Evolutionary conservation across 768 basidiomycete species (phyloP), one percentile per base, ranked within the genome.

Genomic region (Psilocybe sp.): DNA sequence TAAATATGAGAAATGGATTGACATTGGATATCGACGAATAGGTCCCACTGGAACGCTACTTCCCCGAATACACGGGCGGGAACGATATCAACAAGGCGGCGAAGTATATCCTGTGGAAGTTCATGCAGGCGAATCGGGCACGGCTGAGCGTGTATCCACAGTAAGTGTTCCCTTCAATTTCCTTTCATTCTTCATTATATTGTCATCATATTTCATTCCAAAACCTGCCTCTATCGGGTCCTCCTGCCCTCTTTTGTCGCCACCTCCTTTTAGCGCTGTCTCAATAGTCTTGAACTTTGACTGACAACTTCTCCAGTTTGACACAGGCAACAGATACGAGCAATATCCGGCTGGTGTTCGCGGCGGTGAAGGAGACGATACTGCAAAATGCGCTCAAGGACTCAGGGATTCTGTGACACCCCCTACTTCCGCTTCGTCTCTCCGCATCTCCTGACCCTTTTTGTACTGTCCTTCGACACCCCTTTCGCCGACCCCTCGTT

Each of bases 101-200:
- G 0, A 93, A 94, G 59, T 96, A 92, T 56, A 93, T 98, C 46
- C 72, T 98, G 34, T 97, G 92, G 94, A 74, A 89, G 60, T 98
- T 96, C 60, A 94, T 93, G 78, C 91, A 96, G 66, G 86, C 89
- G 48, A 96, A 95, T 41, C 39, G 58, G 39, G 58, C 58, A 37
- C 40, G 58, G 40, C 68, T 95, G 57, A 92, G 86, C 50, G 89
- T 97, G 15, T 97, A 95, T 66, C 93, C 93, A 2, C 93, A 97
- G 89, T 89, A 54, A 33, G 87, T 51, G 7, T 23, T 23, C 19
- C n/a, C n/a, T n/a, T n/a, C n/a, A n/a, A n/a, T 7, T 50, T 20
- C 49, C 32, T 33, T 45, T 44, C 28, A 12, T 77, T 11, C 43
- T 15, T 54, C 2, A 11, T 40, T 15, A 2, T 40, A n/a, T 3